A percentile compares a stretch with the other conserved stretches of the same genome.
Evolutionary conservation across 768 basidiomycete species (phyloP).

Genomic region (Collybiopsis confluens): DNA sequence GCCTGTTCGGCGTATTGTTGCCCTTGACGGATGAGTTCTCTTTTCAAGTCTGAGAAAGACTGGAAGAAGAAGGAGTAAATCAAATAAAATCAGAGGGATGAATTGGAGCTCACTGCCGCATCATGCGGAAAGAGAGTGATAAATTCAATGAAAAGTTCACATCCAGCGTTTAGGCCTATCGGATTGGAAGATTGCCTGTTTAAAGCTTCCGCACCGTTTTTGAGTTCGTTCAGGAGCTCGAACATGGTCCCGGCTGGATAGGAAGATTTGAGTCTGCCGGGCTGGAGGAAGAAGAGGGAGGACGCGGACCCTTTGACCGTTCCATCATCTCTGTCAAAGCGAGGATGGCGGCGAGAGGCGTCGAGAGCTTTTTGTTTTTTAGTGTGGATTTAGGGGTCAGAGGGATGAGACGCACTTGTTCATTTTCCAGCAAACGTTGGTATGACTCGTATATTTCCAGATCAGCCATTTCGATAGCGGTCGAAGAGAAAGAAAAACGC

Average conservation of each 20-base stretch:
- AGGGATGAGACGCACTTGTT: slow-evolving; percentile 46
- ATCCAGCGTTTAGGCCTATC: slow-evolving; percentile 84
- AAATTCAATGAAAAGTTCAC: slow-evolving; percentile 86
- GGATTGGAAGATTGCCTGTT: slow-evolving; percentile 65
- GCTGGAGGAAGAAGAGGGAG: slow-evolving; percentile 1
- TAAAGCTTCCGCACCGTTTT: slow-evolving; percentile 66
- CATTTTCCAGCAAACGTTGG: slow-evolving; percentile 54
- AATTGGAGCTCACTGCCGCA: slow-evolving; percentile 53
- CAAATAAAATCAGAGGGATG: slow-evolving; percentile 11
- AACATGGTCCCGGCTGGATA: slow-evolving; percentile 82
- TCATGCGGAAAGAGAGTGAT: slow-evolving; percentile 83
- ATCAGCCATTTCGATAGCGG: slow-evolving; percentile 8
- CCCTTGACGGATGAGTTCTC: slow-evolving; percentile 78
- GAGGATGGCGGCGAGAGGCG: slow-evolving; percentile 85
- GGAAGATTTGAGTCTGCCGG: slow-evolving; percentile 10
- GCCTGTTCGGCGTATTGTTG: slow-evolving; percentile 74
- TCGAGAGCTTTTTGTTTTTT: slow-evolving; percentile 51
- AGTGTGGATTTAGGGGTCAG: background rate
- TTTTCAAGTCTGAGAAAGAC: slow-evolving; percentile 84
- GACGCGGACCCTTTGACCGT: slow-evolving; percentile 65
- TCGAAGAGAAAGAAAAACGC: too few species aligned
- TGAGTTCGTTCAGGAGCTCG: slow-evolving; percentile 83
- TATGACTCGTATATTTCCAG: slow-evolving; percentile 50
- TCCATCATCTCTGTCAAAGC: slow-evolving; percentile 80
- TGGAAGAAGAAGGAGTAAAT: slow-evolving; percentile 24